Conservation (phyloP, 805 yeast genomes). For the Candida ascalaphidarum region DNA sequence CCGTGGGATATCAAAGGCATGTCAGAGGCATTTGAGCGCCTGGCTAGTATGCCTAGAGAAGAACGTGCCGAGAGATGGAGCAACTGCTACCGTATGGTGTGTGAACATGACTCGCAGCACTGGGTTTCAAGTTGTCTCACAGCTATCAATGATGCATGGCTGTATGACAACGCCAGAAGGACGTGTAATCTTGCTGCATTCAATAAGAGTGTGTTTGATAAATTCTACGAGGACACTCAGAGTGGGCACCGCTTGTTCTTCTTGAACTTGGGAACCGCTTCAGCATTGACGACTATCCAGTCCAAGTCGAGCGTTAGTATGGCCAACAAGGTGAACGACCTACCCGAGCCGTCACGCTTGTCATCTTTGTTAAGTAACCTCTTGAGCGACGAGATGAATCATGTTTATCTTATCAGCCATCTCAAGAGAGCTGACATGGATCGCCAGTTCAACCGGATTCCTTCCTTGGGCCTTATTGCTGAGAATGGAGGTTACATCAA, state of each 20-base stretch:
- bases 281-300: constrained; percentile 11
- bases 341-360: constrained; percentile 54
- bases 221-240: constrained; percentile 16
- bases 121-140: constrained; percentile 62
- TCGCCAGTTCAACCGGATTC: constrained; percentile 56
- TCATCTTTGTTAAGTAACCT: constrained; percentile 52
- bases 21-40: constrained; percentile 51
- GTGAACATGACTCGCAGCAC: constrained; percentile 57
- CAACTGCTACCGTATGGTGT: constrained; percentile 47
- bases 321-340: constrained; percentile 7
- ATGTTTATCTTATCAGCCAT: constrained; percentile 65
- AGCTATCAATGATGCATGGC: constrained; percentile 40
- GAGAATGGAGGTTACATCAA: constrained; percentile 83
- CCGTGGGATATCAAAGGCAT: constrained; percentile 82
- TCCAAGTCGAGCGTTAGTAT: no score
- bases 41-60: constrained; percentile 55
- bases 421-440: constrained; percentile 59
- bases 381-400: constrained; percentile 46
- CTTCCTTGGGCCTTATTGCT: constrained; percentile 74
- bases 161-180: constrained; percentile 17
- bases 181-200: constrained; percentile 20
- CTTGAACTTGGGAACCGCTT: constrained; percentile 42
- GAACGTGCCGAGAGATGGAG: constrained; percentile 61
- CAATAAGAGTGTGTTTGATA: constrained; percentile 20
- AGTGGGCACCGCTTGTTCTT: constrained; percentile 34